Evolutionary conservation across 2,329 filamentous ascomycete genomes (phyloP).

Genomic region (Fusarium azukiicola): DNA sequence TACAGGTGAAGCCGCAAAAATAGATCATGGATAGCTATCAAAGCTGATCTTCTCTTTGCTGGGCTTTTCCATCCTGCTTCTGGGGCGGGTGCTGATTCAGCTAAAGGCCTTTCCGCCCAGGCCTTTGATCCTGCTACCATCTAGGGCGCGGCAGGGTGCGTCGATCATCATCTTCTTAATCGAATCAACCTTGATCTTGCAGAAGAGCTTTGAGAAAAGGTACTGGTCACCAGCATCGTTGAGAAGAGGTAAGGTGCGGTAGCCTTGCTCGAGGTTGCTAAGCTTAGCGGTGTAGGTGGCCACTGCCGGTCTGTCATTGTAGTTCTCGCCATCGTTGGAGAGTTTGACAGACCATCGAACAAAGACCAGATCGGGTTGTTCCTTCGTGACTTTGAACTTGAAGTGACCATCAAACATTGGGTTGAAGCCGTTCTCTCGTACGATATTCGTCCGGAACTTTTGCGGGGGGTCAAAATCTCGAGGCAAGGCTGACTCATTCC

Average conservation of each 20-base stretch:
- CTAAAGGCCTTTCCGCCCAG: constrained; percentile 79
- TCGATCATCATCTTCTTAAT: constrained; percentile 78
- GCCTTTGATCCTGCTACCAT: constrained; percentile 76
- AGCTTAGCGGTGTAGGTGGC: constrained; percentile 97
- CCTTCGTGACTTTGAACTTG: constrained; percentile 92
- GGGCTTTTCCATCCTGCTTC: constrained; percentile 74
- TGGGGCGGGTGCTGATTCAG: constrained; percentile 71
- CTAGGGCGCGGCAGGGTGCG: constrained; percentile 62
- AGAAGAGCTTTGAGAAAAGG: constrained; percentile 96
- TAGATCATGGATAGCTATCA: constrained; percentile 61
- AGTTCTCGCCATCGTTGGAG: constrained; percentile 87
- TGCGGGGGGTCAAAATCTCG: constrained; percentile 78
- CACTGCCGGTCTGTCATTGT: constrained; percentile 81
- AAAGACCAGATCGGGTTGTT: constrained; percentile 95
- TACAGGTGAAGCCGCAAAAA: constrained; percentile 40
- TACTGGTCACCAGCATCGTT: constrained; percentile 95
- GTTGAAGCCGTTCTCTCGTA: constrained; percentile 95
- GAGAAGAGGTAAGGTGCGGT: constrained; percentile 93
- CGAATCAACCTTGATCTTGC: constrained; percentile 86
- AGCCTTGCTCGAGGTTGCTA: constrained; percentile 92
- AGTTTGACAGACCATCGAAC: constrained; percentile 96
- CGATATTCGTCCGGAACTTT: constrained; percentile 88
- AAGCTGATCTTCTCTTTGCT: constrained; percentile 72
- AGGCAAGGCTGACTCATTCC: constrained; percentile 80
- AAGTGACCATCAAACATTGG: constrained; percentile 91